These are phyloP conservation scores for Rhodamnia rubescens DNA, from an alignment of 345 rosid species.

Conservation along the genomic window DNA sequence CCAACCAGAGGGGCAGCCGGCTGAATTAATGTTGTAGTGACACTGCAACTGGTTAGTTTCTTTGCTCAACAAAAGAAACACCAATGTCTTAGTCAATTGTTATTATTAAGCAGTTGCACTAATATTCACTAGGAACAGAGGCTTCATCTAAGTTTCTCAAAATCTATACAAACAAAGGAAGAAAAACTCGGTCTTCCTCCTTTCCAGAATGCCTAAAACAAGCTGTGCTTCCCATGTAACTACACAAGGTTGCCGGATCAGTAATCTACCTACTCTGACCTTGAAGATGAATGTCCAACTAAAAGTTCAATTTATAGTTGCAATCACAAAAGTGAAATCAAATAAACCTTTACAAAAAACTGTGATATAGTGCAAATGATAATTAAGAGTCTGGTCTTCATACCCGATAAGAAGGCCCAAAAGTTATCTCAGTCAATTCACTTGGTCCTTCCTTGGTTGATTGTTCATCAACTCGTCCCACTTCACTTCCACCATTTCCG, in stretches of 20 bases:
- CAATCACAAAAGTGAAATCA: background rate
- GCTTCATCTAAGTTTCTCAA: background rate
- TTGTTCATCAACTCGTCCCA: conserved; percentile 88
- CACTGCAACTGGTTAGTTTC: background rate
- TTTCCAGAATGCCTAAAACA: background rate
- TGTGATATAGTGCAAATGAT: background rate
- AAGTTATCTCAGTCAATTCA: conserved; percentile 74
- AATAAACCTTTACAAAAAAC: background rate
- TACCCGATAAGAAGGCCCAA: conserved; percentile 90
- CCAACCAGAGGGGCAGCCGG: background rate
- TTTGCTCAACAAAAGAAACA: background rate
- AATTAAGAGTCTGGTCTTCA: background rate
- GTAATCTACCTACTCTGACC: background rate
- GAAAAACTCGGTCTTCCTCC: background rate
- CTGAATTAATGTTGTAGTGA: background rate
- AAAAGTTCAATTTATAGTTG: background rate
- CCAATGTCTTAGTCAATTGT: background rate
- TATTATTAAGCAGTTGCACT: background rate
- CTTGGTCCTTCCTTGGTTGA: conserved; percentile 73
- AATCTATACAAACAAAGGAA: background rate
- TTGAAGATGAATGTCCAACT: background rate
- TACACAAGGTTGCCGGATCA: background rate
- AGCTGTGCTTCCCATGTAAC: background rate
- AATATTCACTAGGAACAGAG: background rate
- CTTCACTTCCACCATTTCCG: conserved; percentile 71